These are phyloP conservation scores for Dictyostelium capitatum DNA, from an alignment of 78 protist species.

Conservation along the genomic window DNA sequence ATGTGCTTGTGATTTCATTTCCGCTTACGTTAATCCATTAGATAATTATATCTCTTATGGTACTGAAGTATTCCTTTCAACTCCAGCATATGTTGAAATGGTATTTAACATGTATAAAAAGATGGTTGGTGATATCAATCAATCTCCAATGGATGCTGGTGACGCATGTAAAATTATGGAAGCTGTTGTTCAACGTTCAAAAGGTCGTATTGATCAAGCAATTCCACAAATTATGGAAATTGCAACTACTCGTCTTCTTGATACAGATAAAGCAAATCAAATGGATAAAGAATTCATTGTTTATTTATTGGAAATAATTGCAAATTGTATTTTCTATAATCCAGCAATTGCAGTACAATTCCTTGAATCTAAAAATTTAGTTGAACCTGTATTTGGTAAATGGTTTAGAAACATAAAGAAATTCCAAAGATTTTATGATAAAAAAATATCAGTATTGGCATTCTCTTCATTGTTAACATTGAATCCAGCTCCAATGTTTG, in stretches of 20 bases:
- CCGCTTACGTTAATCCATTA: slow-evolving; percentile 51
- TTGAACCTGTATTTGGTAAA: slow-evolving; percentile 39
- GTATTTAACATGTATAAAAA: slow-evolving; percentile 50
- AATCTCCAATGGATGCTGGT: slow-evolving; percentile 23
- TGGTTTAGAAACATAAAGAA: slow-evolving; percentile 56
- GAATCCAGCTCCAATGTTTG: slow-evolving; percentile 64
- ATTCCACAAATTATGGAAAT: slow-evolving; percentile 40
- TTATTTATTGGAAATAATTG: slow-evolving; percentile 50
- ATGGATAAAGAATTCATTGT: slow-evolving; percentile 41
- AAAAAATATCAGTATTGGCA: slow-evolving; percentile 66
- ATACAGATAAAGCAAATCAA: slow-evolving; percentile 44
- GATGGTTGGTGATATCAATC: slow-evolving; percentile 38
- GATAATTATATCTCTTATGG: slow-evolving; percentile 80
- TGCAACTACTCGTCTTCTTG: slow-evolving; percentile 37
- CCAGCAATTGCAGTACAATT: slow-evolving; percentile 36
- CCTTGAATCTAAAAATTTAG: slow-evolving; percentile 18
- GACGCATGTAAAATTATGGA: slow-evolving; percentile 82
- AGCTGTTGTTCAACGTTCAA: slow-evolving; percentile 60
- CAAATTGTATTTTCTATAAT: slow-evolving; percentile 77
- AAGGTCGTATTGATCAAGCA: slow-evolving; percentile 61
- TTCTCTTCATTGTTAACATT: slow-evolving; percentile 41
- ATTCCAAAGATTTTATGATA: slow-evolving; percentile 76
- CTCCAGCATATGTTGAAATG: slow-evolving; percentile 38
- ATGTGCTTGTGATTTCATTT: slow-evolving; percentile 60
- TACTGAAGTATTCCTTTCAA: slow-evolving; percentile 63